Percentiles rank a stretch among this genome's conserved stretches.
Evolutionary conservation across 169 alveolate species (phyloP).

Genomic region (Theileria annulata): DNA sequence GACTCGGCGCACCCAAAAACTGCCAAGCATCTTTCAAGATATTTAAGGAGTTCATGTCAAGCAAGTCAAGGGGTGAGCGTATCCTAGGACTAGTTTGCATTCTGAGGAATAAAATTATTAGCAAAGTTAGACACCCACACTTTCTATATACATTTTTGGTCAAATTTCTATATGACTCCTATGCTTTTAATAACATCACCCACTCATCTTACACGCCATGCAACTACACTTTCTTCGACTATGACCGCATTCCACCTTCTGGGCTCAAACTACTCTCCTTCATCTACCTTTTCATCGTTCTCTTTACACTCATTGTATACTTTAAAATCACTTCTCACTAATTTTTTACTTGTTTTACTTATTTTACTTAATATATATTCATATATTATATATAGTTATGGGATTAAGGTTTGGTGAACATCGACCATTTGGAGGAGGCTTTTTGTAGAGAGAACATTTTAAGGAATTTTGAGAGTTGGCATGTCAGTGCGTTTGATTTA

Average conservation of each 20-base stretch:
- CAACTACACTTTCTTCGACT: conserved; percentile 15
- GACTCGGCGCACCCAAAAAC: conserved; percentile 56
- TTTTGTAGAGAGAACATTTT: conserved; percentile 56
- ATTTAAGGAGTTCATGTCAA: conserved; percentile 30
- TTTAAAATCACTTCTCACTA: conserved; percentile 1
- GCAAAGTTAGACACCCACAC: conserved; percentile 19
- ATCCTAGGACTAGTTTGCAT: conserved; percentile 66
- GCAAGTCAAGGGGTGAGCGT: conserved; percentile 15
- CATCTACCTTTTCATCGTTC: neutral
- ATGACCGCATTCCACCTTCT: conserved; percentile 6
- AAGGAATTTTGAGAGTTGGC: conserved; percentile 52
- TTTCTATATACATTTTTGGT: conserved; percentile 31
- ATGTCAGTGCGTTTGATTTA: conserved; percentile 44
- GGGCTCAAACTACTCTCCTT: neutral
- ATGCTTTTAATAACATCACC: neutral
- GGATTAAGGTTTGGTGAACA: conserved; percentile 30
- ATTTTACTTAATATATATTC: neutral
- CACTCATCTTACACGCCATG: conserved; percentile 19
- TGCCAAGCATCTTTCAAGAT: conserved; percentile 43
- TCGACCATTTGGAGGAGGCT: conserved; percentile 55
- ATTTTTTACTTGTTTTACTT: neutral
- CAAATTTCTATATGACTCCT: conserved; percentile 24
- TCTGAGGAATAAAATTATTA: conserved; percentile 18
- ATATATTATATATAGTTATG: neutral
- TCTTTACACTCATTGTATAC: conserved; percentile 11